A percentile compares a stretch with the other conserved stretches of the same genome.
Evolutionary conservation across 257 asterid genomes (phyloP).

Genomic region (Petrea volubilis): DNA sequence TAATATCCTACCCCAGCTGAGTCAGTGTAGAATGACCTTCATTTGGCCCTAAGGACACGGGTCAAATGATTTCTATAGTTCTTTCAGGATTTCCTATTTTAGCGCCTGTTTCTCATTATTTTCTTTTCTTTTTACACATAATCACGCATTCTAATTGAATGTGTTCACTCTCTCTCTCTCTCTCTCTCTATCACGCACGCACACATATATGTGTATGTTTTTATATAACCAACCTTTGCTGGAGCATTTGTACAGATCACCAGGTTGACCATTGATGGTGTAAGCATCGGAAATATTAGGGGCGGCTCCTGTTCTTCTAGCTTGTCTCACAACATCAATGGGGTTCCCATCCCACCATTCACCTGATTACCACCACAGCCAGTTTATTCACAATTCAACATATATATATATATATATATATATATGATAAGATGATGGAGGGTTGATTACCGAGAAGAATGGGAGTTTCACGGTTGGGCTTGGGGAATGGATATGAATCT

Average conservation of each 20-base stretch:
- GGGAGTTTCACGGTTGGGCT: slow-evolving; percentile 69
- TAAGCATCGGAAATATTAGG: slow-evolving; percentile 84
- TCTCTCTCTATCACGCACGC: no score
- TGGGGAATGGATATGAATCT: slow-evolving; percentile 71
- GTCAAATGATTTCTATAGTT: no score
- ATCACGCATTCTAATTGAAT: no score
- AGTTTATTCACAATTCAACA: neutral
- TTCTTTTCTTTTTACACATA: no score
- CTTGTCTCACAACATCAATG: slow-evolving; percentile 70
- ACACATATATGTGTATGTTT: no score
- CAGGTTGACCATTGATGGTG: slow-evolving; percentile 96
- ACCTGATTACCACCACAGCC: slow-evolving; percentile 46
- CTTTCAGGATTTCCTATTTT: no score
- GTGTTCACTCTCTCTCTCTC: no score
- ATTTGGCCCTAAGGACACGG: no score
- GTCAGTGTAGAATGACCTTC: neutral
- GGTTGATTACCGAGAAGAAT: slow-evolving; percentile 67
- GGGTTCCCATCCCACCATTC: slow-evolving; percentile 98
- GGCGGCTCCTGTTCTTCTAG: slow-evolving; percentile 75
- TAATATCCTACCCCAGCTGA: neutral
- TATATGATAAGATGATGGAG: neutral
- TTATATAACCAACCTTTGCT: slow-evolving; percentile 40
- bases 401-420: neutral
- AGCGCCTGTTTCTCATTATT: no score
- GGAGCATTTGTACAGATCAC: slow-evolving; percentile 89